Conservation (phyloP, 306 rosid species). For the Pyrus bretschneideri region DNA sequence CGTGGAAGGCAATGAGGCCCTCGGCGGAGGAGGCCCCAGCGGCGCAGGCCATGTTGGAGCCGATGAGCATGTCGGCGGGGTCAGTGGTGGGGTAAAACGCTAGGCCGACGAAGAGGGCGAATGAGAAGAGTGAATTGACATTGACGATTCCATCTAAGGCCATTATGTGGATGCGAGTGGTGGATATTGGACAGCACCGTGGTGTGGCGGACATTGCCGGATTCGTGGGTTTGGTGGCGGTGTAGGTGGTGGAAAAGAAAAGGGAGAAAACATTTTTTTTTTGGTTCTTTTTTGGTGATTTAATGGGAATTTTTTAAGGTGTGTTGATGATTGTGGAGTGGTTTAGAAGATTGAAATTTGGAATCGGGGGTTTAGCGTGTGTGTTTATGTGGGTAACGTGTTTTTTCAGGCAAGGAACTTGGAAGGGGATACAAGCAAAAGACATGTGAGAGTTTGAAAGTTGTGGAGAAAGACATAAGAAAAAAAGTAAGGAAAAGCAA, state of each 20-base stretch:
- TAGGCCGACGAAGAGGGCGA: constrained; percentile 81
- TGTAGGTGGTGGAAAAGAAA: not conserved
- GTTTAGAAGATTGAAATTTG: constrained; percentile 24
- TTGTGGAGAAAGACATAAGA: not conserved
- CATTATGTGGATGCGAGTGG: constrained; percentile 65
- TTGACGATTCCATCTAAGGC: constrained; percentile 82
- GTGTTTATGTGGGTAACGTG: constrained; percentile 10
- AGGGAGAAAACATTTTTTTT: not conserved
- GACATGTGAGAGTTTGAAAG: not conserved
- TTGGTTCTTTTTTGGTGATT: not conserved
- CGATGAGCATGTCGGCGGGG: constrained; percentile 33
- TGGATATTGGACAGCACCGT: constrained; percentile 23
- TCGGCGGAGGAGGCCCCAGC: constrained; percentile 40
- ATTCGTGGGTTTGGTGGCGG: not conserved
- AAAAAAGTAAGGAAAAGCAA: no score
- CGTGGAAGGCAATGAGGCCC: constrained; percentile 54
- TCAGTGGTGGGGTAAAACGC: constrained; percentile 44
- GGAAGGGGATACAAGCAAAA: not conserved
- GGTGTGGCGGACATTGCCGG: constrained; percentile 40
- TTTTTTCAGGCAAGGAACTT: constrained; percentile 9
- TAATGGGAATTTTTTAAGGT: not conserved
- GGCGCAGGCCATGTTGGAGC: constrained; percentile 19
- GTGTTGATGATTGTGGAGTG: not conserved
- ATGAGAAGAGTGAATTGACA: constrained; percentile 79
- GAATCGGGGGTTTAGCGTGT: constrained; percentile 17